Conservation (phyloP, 805 yeast species). For the Lipomyces sp. region DNA sequence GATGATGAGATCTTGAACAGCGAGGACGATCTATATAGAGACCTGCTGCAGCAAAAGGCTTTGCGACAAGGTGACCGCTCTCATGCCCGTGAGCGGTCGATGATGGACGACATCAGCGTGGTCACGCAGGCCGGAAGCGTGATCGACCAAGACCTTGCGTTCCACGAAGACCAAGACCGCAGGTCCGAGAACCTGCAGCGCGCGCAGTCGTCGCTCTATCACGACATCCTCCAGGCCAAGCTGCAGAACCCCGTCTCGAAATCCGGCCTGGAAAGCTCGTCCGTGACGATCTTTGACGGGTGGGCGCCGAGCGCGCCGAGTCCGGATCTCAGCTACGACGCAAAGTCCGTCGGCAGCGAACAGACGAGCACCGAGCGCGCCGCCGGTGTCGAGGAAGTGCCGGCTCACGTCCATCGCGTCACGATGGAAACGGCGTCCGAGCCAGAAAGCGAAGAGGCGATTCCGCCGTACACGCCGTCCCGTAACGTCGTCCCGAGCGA, state of each 20-base stretch:
- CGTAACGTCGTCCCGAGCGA: not conserved
- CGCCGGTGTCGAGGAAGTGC: not conserved
- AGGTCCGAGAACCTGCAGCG: slow-evolving; percentile 9
- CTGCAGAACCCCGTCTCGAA: slow-evolving; percentile 11
- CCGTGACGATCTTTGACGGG: slow-evolving; percentile 6
- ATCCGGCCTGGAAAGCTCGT: slow-evolving; percentile 9
- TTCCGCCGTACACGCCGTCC: slow-evolving; percentile 3
- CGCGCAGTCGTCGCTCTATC: slow-evolving; percentile 19
- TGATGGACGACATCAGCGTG: slow-evolving; percentile 15
- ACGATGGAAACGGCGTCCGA: slow-evolving; percentile 9
- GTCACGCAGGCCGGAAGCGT: slow-evolving; percentile 26
- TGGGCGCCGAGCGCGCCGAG: not conserved
- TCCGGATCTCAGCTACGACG: not conserved
- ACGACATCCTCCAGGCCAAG: slow-evolving; percentile 20
- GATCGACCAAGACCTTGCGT: slow-evolving; percentile 2
- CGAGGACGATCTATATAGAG: slow-evolving; percentile 22
- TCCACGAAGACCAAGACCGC: slow-evolving; percentile 8
- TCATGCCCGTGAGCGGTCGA: not conserved
- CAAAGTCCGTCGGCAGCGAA: not conserved
- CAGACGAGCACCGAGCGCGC: not conserved
- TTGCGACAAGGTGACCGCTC: not conserved
- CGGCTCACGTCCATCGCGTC: not conserved
- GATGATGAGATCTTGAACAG: slow-evolving; percentile 1
- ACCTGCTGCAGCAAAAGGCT: slow-evolving; percentile 15
- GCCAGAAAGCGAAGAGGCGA: slow-evolving; percentile 7